These are phyloP conservation scores for Paraglomus brasilianum DNA, from an alignment of 192 early-diverging fungal genomes.

Conservation along the genomic window DNA sequence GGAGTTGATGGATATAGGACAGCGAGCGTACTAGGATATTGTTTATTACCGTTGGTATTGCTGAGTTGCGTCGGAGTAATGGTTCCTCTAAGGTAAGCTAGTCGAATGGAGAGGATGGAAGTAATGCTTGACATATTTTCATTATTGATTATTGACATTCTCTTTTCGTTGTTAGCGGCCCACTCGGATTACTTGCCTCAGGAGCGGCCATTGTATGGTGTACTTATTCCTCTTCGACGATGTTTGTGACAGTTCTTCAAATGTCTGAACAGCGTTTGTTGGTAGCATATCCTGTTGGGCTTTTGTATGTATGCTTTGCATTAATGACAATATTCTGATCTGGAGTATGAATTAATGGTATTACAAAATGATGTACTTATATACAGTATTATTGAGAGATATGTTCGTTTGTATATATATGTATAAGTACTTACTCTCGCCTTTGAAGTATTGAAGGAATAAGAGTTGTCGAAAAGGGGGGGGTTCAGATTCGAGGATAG, in stretches of 20 bases:
- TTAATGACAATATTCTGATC: constrained; percentile 84
- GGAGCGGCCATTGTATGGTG: constrained; percentile 86
- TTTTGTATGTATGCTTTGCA: constrained; percentile 94
- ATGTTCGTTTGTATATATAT: too few species aligned
- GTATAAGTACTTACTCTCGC: too few species aligned
- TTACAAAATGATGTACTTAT: too few species aligned
- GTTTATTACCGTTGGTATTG: constrained; percentile 91
- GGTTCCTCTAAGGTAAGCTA: constrained; percentile 63
- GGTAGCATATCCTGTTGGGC: constrained; percentile 90
- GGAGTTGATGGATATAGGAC: constrained; percentile 87
- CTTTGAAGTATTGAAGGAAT: too few species aligned
- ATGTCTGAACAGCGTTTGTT: constrained; percentile 92
- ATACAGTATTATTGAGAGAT: too few species aligned
- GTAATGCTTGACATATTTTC: neutral
- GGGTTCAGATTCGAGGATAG: too few species aligned
- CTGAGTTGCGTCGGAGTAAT: constrained; percentile 75
- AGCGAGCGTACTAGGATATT: constrained; percentile 96
- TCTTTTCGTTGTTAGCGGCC: constrained; percentile 40
- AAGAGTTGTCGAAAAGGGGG: too few species aligned
- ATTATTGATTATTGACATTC: neutral
- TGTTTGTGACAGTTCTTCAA: constrained; percentile 90
- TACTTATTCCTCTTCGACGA: constrained; percentile 87
- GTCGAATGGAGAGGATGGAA: too few species aligned
- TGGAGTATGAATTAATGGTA: neutral
- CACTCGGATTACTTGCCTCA: constrained; percentile 62